Conservation (phyloP, 331 rosid genomes). For the Rhamnella rubrinervis region DNA sequence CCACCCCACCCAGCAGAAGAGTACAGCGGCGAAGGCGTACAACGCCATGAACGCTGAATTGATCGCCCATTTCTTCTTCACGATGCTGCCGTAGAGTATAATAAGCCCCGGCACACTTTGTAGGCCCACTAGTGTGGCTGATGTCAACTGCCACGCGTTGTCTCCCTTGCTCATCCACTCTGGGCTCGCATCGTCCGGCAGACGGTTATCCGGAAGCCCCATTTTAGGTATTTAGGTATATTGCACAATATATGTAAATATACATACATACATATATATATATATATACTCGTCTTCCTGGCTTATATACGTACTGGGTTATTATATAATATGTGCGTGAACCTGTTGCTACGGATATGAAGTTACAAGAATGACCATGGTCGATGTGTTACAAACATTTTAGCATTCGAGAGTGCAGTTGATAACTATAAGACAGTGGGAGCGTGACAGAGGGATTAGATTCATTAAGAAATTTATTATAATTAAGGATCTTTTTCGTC, state of each 20-base stretch:
- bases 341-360: background rate
- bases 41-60: slow-evolving; percentile 55
- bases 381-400: background rate
- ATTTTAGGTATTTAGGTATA: background rate
- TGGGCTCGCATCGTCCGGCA: slow-evolving; percentile 12
- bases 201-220: slow-evolving; percentile 5
- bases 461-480: too few relatives aligned
- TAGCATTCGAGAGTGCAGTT: background rate
- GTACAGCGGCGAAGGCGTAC: slow-evolving; percentile 41
- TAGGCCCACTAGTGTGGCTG: slow-evolving; percentile 44
- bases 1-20: slow-evolving; percentile 48
- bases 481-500: background rate
- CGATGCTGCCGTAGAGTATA: slow-evolving; percentile 53
- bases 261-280: too few relatives aligned
- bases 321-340: too few relatives aligned
- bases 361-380: slow-evolving; percentile 2
- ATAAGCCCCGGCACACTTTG: slow-evolving; percentile 50
- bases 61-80: slow-evolving; percentile 52
- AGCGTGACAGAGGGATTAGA: too few relatives aligned
- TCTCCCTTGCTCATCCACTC: slow-evolving; percentile 47
- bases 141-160: slow-evolving; percentile 47
- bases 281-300: too few relatives aligned
- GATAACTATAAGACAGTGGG: background rate
- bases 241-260: background rate
- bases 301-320: too few relatives aligned